Evolutionary conservation across 1,139 yeast genomes (phyloP).

Genomic region (Saccharomycopsis phalli): DNA sequence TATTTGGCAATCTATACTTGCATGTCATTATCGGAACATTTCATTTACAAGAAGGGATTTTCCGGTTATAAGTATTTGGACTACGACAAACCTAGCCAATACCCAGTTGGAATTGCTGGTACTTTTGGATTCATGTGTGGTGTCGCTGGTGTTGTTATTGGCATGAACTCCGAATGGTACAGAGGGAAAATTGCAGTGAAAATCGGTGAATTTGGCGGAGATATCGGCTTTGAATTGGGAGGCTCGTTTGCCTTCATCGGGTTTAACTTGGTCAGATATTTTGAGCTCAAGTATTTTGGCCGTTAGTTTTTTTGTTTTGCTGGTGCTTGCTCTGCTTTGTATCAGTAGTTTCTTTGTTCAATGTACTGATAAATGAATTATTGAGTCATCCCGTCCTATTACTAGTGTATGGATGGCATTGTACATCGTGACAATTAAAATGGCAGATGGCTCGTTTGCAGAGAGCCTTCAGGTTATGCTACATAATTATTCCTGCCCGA

Average conservation of each 20-base stretch:
- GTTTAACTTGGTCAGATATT: constrained; percentile 51
- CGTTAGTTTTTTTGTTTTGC: constrained; percentile 2
- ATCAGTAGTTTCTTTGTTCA: too few species aligned
- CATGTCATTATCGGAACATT: constrained; percentile 67
- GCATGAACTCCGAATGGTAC: constrained; percentile 85
- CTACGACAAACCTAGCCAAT: constrained; percentile 44
- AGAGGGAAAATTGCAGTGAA: constrained; percentile 53
- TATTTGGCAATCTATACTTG: constrained; percentile 82
- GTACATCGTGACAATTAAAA: too few species aligned
- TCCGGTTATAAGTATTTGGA: constrained; percentile 53
- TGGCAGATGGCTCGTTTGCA: too few species aligned
- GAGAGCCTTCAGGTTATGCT: too few species aligned
- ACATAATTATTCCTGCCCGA: too few species aligned
- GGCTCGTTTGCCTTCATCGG: constrained; percentile 60
- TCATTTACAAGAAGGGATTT: constrained; percentile 52
- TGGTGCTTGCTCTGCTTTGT: too few species aligned
- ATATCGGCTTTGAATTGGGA: constrained; percentile 79
- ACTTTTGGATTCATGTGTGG: constrained; percentile 72
- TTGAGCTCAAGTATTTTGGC: constrained; percentile 63
- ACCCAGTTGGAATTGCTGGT: constrained; percentile 77
- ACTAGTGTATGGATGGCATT: too few species aligned
- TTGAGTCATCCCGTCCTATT: too few species aligned
- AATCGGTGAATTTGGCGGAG: constrained; percentile 71
- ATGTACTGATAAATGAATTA: too few species aligned
- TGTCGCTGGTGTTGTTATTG: constrained; percentile 74